phyloP scores from a whole-genome alignment of 495 filamentous ascomycete genomes.

The Penicillium paradoxum region DNA sequence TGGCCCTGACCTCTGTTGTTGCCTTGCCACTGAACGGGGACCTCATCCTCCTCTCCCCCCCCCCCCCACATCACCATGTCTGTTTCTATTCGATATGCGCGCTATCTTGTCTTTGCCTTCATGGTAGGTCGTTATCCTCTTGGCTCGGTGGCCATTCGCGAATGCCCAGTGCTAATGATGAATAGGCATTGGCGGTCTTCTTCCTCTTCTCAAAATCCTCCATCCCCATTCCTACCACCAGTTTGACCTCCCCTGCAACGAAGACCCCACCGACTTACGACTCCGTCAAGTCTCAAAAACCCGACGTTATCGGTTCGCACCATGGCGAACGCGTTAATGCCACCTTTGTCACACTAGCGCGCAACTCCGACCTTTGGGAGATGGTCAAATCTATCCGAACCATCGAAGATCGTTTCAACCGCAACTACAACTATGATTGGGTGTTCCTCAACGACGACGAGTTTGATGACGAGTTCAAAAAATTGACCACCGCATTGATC shows the following conservation, averaged over 20 bases:
- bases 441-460: conserved; percentile 96
- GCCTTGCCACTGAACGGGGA: conserved; percentile 8
- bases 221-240: conserved; percentile 37
- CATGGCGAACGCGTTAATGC: conserved; percentile 77
- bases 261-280: conserved; percentile 22
- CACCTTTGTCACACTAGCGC: conserved; percentile 91
- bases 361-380: conserved; percentile 93
- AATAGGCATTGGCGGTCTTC: conserved; percentile 65
- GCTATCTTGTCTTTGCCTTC: conserved; percentile 84
- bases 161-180: neutral
- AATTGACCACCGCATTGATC: conserved; percentile 80
- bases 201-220: conserved; percentile 77
- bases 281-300: conserved; percentile 23
- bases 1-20: neutral
- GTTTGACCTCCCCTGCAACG: conserved; percentile 18
- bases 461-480: conserved; percentile 89
- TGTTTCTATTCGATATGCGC: conserved; percentile 64
- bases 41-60: neutral
- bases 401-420: conserved; percentile 96
- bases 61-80: conserved; percentile 50
- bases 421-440: conserved; percentile 96
- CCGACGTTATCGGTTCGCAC: conserved; percentile 43
- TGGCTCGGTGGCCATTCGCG: neutral
- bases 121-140: conserved; percentile 55
- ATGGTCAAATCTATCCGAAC: conserved; percentile 91